These are phyloP conservation scores for Phytophthora colocasiae DNA, from an alignment of 352 stramenopile species.

Conservation along the genomic window DNA sequence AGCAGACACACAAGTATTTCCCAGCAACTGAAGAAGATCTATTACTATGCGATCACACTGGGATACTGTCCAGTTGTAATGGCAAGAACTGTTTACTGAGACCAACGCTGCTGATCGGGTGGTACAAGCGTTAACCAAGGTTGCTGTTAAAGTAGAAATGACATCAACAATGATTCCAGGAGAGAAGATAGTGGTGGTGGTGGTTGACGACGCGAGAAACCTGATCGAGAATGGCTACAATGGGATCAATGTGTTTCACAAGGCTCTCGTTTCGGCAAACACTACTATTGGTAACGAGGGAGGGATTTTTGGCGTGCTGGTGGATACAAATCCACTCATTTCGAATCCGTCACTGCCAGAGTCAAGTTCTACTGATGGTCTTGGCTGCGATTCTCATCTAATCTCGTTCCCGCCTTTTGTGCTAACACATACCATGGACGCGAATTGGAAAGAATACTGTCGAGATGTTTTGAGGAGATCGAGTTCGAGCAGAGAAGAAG, in stretches of 20 bases:
- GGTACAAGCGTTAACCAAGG: not conserved
- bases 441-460: too few species aligned
- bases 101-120: too few species aligned
- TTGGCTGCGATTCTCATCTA: too few species aligned
- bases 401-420: not conserved
- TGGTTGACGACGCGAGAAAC: not conserved
- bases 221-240: not conserved
- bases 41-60: conserved; percentile 10
- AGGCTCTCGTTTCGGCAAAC: not conserved
- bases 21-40: not conserved
- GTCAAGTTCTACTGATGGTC: too few species aligned
- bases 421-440: not conserved
- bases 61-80: not conserved
- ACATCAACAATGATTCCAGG: too few species aligned
- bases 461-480: too few species aligned
- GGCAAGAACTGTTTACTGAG: not conserved
- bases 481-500: too few species aligned
- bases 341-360: too few species aligned
- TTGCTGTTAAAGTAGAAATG: not conserved
- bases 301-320: too few species aligned
- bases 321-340: too few species aligned
- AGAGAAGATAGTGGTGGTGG: not conserved
- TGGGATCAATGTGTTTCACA: too few species aligned
- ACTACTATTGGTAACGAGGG: not conserved
- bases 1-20: not conserved